phyloP scores from a whole-genome alignment of 495 filamentous ascomycete species.

The Penicillium cosmopolitanum region DNA sequence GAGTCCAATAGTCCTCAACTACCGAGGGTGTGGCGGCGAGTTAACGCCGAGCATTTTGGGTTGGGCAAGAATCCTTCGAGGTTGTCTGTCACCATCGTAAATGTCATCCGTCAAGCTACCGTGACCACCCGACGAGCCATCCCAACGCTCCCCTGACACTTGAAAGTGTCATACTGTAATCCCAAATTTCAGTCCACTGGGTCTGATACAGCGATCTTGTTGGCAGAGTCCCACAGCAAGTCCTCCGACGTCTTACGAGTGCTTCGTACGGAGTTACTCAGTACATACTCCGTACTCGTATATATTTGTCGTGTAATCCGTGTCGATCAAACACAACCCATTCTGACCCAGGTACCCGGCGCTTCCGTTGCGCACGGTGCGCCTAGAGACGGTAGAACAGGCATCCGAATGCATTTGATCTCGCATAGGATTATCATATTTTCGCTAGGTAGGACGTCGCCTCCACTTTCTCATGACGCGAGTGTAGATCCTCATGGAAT shows the following conservation, averaged over 20 bases:
- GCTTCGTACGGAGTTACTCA: no score
- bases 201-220: background rate
- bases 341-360: slow-evolving; percentile 1
- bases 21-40: slow-evolving; percentile 2
- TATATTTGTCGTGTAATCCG: slow-evolving; percentile 19
- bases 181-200: background rate
- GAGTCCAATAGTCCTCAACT: slow-evolving; percentile 13
- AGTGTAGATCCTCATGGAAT: slow-evolving; percentile 14
- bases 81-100: slow-evolving; percentile 16
- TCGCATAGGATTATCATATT: background rate
- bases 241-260: background rate
- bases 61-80: background rate
- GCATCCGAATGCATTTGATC: background rate
- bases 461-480: slow-evolving; percentile 8
- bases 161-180: background rate
- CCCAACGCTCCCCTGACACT: background rate
- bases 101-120: no score
- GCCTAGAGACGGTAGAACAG: background rate
- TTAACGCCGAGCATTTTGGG: background rate
- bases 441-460: background rate
- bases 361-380: slow-evolving; percentile 4
- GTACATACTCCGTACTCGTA: no score
- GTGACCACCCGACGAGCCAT: background rate
- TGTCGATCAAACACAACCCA: slow-evolving; percentile 12
- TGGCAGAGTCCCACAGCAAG: background rate